Percentiles rank a stretch among this genome's conserved stretches.
Conservation (phyloP, 2,329 filamentous ascomycete species). For the Diaporthe vexans region DNA sequence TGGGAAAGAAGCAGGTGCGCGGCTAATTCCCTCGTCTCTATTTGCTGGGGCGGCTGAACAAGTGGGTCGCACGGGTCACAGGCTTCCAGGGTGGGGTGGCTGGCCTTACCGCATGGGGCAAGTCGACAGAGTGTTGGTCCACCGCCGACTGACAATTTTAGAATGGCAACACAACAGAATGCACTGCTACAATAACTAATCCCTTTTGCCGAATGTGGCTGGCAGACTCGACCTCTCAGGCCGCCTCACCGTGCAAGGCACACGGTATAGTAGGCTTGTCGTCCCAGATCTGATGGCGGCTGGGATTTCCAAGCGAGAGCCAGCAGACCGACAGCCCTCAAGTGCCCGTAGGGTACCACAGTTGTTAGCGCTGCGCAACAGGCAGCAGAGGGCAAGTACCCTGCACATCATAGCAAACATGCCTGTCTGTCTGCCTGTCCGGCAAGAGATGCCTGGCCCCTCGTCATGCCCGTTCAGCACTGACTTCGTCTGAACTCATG, state of each 20-base stretch:
- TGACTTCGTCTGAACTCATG: slow-evolving; percentile 27
- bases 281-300: not conserved
- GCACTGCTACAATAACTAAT: slow-evolving; percentile 16
- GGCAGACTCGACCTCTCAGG: not conserved
- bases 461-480: slow-evolving; percentile 11
- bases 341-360: no score
- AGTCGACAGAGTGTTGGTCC: slow-evolving; percentile 1
- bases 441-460: not conserved
- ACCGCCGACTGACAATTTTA: slow-evolving; percentile 20
- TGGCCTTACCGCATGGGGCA: slow-evolving; percentile 20
- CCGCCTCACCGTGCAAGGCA: no score
- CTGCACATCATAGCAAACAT: no score
- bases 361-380: no score
- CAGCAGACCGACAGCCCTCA: not conserved
- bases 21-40: slow-evolving; percentile 11
- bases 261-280: not conserved
- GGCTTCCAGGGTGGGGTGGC: not conserved
- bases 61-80: slow-evolving; percentile 7
- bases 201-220: slow-evolving; percentile 25
- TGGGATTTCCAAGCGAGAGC: not conserved
- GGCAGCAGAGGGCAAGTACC: no score
- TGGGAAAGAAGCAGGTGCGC: slow-evolving; percentile 22
- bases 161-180: slow-evolving; percentile 28
- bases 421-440: no score
- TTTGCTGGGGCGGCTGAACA: slow-evolving; percentile 30